These are phyloP conservation scores for Malassezia sympodialis DNA, from an alignment of 1,284 basidiomycete species.

Conservation along the genomic window DNA sequence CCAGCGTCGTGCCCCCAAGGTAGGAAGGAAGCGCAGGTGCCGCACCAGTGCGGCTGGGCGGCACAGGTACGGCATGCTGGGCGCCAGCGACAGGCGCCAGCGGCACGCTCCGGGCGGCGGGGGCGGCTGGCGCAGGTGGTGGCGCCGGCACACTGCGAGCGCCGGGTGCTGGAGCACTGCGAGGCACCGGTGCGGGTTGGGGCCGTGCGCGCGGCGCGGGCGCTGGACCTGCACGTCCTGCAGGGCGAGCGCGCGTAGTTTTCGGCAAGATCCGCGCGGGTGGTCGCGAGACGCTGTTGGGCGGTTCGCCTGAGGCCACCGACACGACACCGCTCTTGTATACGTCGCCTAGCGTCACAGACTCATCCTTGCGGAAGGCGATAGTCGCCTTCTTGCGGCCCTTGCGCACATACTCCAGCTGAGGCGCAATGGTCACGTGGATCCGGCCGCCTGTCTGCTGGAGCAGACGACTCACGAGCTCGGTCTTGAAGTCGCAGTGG, in stretches of 20 bases:
- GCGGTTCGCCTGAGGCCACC: conserved; percentile 76
- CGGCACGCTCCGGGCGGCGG: conserved; percentile 6
- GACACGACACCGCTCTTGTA: conserved; percentile 92
- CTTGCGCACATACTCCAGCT: conserved; percentile 70
- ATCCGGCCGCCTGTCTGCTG: conserved; percentile 70
- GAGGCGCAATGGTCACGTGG: conserved; percentile 52
- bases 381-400: conserved; percentile 88
- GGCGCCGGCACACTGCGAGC: conserved; percentile 49
- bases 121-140: not conserved
- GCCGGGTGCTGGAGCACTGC: conserved; percentile 20
- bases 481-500: conserved; percentile 90
- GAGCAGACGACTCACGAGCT: conserved; percentile 71
- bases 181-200: conserved; percentile 28
- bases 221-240: conserved; percentile 27
- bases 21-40: conserved; percentile 1
- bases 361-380: conserved; percentile 81
- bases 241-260: not conserved
- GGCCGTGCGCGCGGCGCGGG: conserved; percentile 23
- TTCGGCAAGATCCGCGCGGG: conserved; percentile 56
- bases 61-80: not conserved
- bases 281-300: conserved; percentile 68
- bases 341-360: conserved; percentile 62
- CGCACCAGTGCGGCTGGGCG: not conserved
- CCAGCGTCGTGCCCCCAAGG: not conserved
- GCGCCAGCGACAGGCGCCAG: conserved; percentile 1